These are phyloP conservation scores for Lagenidium sp. DNA, from an alignment of 352 stramenopile species.

Conservation along the genomic window DNA sequence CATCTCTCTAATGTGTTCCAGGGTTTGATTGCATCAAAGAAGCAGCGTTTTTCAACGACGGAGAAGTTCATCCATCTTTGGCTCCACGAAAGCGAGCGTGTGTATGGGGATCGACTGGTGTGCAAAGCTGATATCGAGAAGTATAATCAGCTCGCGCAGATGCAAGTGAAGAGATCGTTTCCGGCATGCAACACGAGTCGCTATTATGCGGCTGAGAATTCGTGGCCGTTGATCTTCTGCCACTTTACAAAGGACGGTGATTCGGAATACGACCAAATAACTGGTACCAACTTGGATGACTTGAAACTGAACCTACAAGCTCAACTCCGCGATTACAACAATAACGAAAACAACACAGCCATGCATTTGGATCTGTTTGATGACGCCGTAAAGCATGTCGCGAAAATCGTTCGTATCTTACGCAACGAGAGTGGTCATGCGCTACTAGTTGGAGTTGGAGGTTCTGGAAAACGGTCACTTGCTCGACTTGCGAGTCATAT, in stretches of 20 bases:
- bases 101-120: constrained; percentile 94
- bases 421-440: constrained; percentile 86
- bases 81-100: constrained; percentile 94
- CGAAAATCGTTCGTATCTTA: constrained; percentile 92
- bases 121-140: constrained; percentile 89
- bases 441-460: constrained; percentile 91
- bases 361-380: constrained; percentile 96
- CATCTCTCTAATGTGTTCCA: constrained; percentile 96
- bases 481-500: constrained; percentile 91
- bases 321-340: constrained; percentile 92
- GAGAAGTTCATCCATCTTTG: constrained; percentile 95
- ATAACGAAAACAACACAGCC: constrained; percentile 93
- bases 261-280: constrained; percentile 91
- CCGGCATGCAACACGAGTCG: constrained; percentile 85
- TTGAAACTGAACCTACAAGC: constrained; percentile 86
- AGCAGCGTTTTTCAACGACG: constrained; percentile 83
- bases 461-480: constrained; percentile 92
- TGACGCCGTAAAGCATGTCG: constrained; percentile 95
- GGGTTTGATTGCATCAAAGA: constrained; percentile 90
- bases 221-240: constrained; percentile 94
- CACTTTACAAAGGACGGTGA: constrained; percentile 94
- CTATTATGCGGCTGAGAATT: constrained; percentile 93
- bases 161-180: constrained; percentile 93
- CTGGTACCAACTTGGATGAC: constrained; percentile 80
- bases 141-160: constrained; percentile 91